phyloP scores from a whole-genome alignment of 2,329 filamentous ascomycete species.

The Plectosphaerella sp. region DNA sequence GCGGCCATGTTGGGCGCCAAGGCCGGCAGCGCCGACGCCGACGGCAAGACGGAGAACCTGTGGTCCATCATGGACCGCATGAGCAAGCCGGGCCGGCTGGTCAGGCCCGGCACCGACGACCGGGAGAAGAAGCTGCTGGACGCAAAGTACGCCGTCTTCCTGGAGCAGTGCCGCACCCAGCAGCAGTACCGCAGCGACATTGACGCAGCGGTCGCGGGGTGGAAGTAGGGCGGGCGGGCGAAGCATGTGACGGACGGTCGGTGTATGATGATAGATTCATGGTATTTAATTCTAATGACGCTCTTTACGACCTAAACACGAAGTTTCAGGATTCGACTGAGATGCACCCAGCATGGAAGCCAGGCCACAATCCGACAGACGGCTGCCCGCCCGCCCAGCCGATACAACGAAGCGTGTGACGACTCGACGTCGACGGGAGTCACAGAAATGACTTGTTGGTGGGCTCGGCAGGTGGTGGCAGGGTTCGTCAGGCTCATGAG shows the following conservation, averaged over 20 bases:
- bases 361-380: too few relatives aligned
- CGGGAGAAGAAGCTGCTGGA: slow-evolving; percentile 75
- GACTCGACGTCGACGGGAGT: too few relatives aligned
- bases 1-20: slow-evolving; percentile 97
- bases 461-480: slow-evolving; percentile 8
- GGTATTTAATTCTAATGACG: slow-evolving; percentile 2
- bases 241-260: neutral
- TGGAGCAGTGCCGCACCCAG: slow-evolving; percentile 87
- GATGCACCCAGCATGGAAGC: neutral
- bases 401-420: too few relatives aligned
- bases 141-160: slow-evolving; percentile 92
- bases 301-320: neutral
- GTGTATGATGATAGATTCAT: slow-evolving; percentile 2
- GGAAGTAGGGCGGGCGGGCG: neutral
- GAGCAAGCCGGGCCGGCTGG: slow-evolving; percentile 86
- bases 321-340: neutral
- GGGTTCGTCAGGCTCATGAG: slow-evolving; percentile 1
- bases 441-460: neutral
- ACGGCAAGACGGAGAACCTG: slow-evolving; percentile 77
- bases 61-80: slow-evolving; percentile 98
- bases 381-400: too few relatives aligned
- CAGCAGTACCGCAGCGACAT: slow-evolving; percentile 75
- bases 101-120: slow-evolving; percentile 67
- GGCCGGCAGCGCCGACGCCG: slow-evolving; percentile 76
- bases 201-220: slow-evolving; percentile 49